Base-by-base conservation (phyloP, 1,284 basidiomycete genomes). In the Athelia psychrophila region DNA sequence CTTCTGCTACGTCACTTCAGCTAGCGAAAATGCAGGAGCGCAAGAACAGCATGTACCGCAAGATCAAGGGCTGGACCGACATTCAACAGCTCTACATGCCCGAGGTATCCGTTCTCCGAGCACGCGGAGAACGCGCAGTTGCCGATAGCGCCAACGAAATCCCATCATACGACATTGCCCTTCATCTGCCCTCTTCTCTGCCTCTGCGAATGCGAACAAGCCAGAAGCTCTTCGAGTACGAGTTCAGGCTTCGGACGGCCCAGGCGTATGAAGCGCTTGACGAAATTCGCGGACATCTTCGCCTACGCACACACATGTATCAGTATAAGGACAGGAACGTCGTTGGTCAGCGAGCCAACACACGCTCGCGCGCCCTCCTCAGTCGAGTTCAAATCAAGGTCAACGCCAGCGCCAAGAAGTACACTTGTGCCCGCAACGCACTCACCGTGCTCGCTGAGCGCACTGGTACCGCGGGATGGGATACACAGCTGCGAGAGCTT, bases 1-100 rank as follows among this genome's bases (percentile, higher is more conserved):
- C 2, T 47, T 51, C 36, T 32, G 32, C 53, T 8, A 58, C 55
- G 8, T 44, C 46, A 20, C 27, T 48, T 13, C 57, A 60, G 20
- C 53, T 45, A n/a, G 59, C 54, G 8, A 44, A 36, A 18, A 13
- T 58, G 5, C 51, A 56, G 20, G 50, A 61, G 32, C 35, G 46
- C 13, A 20, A 27, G 4, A 59, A 57, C 32, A 16, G 22, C 13
- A 48, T 63, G 5, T 45, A 49, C 2, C 36, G 54, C 9, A 50
- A 47, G 35, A 57, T 62, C 23, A 42, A 52, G 2, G 55, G 53
- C 1, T 62, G 60, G 58, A 15, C 6, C 12, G 42, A 44, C 10
- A 38, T 60, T 24, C 61, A 61, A 25, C 35, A 45, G 13, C 20
- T 59, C 0, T 60, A 62, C 47, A 57, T 60, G 52, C 60, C 60